Evolutionary conservation across 176 grass and related monocot genomes (phyloP).

Genomic region (Canna indica): DNA sequence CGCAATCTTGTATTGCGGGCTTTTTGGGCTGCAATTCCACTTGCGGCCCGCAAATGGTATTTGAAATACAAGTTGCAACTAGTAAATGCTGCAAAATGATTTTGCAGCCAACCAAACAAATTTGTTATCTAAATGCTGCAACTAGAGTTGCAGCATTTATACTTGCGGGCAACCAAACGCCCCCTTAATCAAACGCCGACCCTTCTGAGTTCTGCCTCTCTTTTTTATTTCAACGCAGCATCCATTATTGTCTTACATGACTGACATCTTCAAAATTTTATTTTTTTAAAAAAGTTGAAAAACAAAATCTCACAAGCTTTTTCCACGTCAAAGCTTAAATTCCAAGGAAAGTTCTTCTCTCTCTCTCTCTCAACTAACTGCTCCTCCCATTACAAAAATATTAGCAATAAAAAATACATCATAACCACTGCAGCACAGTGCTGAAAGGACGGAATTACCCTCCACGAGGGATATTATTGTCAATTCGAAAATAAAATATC

Average conservation of each 20-base stretch:
- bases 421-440: not conserved
- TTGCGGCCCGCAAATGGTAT: too few relatives aligned
- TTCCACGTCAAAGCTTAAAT: conserved; percentile 1
- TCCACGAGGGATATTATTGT: not conserved
- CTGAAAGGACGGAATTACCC: not conserved
- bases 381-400: not conserved
- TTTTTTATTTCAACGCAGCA: not conserved
- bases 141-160: not conserved
- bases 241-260: not conserved
- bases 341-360: conserved; percentile 6
- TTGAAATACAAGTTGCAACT: too few relatives aligned
- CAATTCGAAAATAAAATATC: not conserved
- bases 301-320: not conserved
- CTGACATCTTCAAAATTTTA: not conserved
- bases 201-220: not conserved
- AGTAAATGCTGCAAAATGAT: too few relatives aligned
- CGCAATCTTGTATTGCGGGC: too few relatives aligned
- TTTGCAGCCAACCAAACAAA: too few relatives aligned
- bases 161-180: not conserved
- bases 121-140: too few relatives aligned
- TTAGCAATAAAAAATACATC: not conserved
- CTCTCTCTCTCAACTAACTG: not conserved
- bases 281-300: not conserved
- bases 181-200: not conserved
- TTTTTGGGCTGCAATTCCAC: too few relatives aligned